Base-by-base conservation (phyloP, 495 filamentous ascomycete genomes). In the Cercophora samala region DNA sequence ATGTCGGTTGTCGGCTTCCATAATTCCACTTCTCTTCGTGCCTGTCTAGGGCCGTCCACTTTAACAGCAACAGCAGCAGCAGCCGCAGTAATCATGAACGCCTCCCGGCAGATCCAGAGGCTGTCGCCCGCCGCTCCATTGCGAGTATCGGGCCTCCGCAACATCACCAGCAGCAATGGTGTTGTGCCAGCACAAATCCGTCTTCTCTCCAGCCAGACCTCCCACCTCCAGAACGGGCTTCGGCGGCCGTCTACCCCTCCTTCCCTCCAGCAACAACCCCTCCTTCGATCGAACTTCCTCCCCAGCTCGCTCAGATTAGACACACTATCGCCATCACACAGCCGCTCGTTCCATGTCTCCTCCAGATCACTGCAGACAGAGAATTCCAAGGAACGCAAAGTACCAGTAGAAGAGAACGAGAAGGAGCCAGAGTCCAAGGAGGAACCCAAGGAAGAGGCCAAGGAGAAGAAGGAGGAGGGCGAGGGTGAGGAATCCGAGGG, bases 111-210 rank as follows among this genome's bases (percentile, higher is more conserved):
- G 66, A 74, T 75, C 51, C 70, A 77, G 63, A 79, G 76, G 74
- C 77, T 78, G 69, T 67, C 76, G 75, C 68, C 78, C 25, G 69
- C 71, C 59, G 77, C 77, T 59, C 76, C 79, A 5, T 67, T 77
- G 62, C 69, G 73, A 68, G 71, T 74, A 63, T 75, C 80, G 64
- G 66, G 69, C 75, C 70, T 75, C 52, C 80, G 76, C 68, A 76
- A 78, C 72, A 78, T 79, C 65, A 78, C 80, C 74, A 81, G 84
- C 69, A 81, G 81, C 68, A 80, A 29, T 29, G 29, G 8, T 46
- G 29, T 62, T 23, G 25, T 84, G 55, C 83, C 83, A 42, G 80
- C 85, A 25, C 88, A 87, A 66, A 82, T 85, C 77, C 83, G 87
- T 74, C 83, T 89, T 82, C 66, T 84, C 8, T 80, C 81, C 26